These are phyloP conservation scores for Cryptococcus maquisensis DNA, from an alignment of 1,284 basidiomycete genomes.

Conservation along the genomic window DNA sequence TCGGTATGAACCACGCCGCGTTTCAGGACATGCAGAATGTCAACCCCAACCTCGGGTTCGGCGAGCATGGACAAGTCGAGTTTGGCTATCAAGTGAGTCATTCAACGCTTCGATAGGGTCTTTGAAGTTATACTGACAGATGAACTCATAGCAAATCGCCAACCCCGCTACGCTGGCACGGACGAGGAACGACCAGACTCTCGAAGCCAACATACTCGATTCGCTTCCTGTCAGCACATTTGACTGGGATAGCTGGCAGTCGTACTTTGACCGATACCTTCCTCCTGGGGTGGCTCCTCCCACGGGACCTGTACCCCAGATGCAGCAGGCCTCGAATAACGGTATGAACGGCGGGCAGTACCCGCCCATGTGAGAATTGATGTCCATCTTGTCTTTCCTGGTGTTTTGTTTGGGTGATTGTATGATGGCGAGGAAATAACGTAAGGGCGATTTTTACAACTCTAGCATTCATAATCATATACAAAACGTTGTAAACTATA, in stretches of 20 bases:
- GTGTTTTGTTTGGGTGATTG: too few species aligned
- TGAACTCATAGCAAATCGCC: not conserved
- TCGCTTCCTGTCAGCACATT: constrained; percentile 79
- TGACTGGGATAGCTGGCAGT: constrained; percentile 60
- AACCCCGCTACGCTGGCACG: not conserved
- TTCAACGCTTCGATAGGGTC: not conserved
- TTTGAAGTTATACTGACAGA: not conserved
- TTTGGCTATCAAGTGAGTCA: not conserved
- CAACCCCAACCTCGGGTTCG: not conserved
- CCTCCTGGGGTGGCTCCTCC: too few species aligned
- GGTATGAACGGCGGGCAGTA: too few species aligned
- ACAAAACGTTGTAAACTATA: not conserved
- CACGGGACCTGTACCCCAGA: too few species aligned
- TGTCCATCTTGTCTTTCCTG: too few species aligned
- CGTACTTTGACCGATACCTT: constrained; percentile 18
- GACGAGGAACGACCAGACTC: constrained; percentile 7
- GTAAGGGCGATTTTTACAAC: not conserved
- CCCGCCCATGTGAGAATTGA: too few species aligned
- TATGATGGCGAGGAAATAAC: not conserved
- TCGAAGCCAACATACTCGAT: constrained; percentile 70
- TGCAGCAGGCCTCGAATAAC: too few species aligned
- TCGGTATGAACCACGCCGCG: not conserved
- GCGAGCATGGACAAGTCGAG: not conserved
- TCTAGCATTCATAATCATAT: not conserved
- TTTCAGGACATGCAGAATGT: constrained; percentile 2